These are phyloP conservation scores for Thozetella sp. DNA, from an alignment of 495 filamentous ascomycete genomes.

Conservation along the genomic window DNA sequence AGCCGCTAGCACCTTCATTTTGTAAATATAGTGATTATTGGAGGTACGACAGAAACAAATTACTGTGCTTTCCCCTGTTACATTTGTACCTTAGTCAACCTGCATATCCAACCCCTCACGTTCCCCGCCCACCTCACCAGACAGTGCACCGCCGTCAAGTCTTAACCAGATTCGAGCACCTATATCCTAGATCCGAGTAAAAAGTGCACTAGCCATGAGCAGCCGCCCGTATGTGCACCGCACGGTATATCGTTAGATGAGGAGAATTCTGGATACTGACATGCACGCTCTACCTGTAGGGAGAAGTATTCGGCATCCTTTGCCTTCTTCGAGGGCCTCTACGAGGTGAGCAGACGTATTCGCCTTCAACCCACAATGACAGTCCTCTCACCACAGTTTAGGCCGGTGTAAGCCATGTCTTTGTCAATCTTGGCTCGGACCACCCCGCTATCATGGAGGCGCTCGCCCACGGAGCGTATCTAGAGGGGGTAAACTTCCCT, in stretches of 20 bases:
- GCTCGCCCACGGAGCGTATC: conserved; percentile 81
- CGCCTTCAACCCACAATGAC: not conserved
- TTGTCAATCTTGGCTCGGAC: conserved; percentile 93
- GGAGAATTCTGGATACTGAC: not conserved
- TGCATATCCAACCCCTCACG: too few relatives aligned
- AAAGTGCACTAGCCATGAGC: too few relatives aligned
- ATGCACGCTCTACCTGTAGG: not conserved
- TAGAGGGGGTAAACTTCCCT: conserved; percentile 70
- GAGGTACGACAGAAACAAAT: too few relatives aligned
- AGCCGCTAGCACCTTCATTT: too few relatives aligned
- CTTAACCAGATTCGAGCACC: too few relatives aligned
- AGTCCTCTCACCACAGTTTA: conserved; percentile 24
- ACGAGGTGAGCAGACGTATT: not conserved
- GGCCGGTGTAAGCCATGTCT: conserved; percentile 85
- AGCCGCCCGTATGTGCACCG: not conserved
- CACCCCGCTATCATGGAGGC: conserved; percentile 92
- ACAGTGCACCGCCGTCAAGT: too few relatives aligned
- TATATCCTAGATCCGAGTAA: too few relatives aligned
- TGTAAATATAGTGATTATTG: too few relatives aligned
- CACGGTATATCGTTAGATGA: not conserved
- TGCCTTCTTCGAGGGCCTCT: conserved; percentile 1
- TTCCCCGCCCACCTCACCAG: too few relatives aligned
- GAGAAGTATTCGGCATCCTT: conserved; percentile 1
- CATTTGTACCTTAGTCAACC: too few relatives aligned
- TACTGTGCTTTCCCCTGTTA: too few relatives aligned